Evolutionary conservation across 73 alveolate genomes (phyloP), one percentile per base, ranked within the genome.

Genomic region (Paramecium sonneborni): DNA sequence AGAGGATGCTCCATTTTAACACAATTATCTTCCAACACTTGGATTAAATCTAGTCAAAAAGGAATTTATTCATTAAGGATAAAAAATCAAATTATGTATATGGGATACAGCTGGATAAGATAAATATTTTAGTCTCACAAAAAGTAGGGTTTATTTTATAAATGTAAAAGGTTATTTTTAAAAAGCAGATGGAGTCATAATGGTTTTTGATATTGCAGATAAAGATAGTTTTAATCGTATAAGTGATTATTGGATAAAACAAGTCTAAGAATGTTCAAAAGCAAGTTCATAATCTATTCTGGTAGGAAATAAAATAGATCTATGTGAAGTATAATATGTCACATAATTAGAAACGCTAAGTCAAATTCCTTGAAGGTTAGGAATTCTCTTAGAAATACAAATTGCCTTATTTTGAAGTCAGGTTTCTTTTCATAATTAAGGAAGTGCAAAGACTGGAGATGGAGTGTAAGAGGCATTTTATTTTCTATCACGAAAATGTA

Each of bases 21-120:
- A 79, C 10, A 79, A 38, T 79, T 79, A 79, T 79, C 72, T 79
- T 23, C 90, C 90, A 79, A 79, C 90, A 79, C 72, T 79, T 23
- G 90, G 90, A 46, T 30, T 79, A 35, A 79, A 79, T 44, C 48
- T 79, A 39, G 69, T 43, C 30, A 79, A 79, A 32, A 79, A 79
- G 34, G 90, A 43, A 14, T 30, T 79, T 23, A 9, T 6, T 2
- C 18, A 41, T 46, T 4, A 79, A 41, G 48, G 55, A 41, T 18
- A 79, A 26, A 6, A 79, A 79, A 30, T 79, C 3, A 79, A 79
- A 30, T 23, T 79, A 43, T 79, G 90, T 28, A 39, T 79, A 24
- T 79, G 90, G 90, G 90, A 79, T 46, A 79, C 90, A 43, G 90
- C 90, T 37, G 90, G 90, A 24, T 79, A 79, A 18, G 90, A 79